A percentile compares a stretch with the other conserved stretches of the same genome.
Conservation (phyloP, 108 stramenopile genomes). For the Pelagomonas calceolata region DNA sequence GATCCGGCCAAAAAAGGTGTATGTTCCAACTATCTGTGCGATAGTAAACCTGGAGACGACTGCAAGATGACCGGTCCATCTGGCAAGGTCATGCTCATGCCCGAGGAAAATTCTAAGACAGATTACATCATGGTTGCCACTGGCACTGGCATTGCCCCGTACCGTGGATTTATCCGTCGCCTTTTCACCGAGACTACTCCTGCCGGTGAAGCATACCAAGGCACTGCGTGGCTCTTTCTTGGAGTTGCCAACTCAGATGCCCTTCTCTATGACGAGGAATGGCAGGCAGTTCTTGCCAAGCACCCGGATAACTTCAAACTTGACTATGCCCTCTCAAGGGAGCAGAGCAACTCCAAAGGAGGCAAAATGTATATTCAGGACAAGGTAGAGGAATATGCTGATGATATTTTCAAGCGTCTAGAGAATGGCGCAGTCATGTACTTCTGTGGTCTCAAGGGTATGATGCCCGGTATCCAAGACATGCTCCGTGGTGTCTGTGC, state of each 20-base stretch:
- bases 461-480: slow-evolving; percentile 93
- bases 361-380: slow-evolving; percentile 99
- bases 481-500: slow-evolving; percentile 76
- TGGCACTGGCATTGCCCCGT: slow-evolving; percentile 94
- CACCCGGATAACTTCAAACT: slow-evolving; percentile 80
- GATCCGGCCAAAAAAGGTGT: slow-evolving; percentile 96
- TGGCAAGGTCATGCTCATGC: slow-evolving; percentile 97
- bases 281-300: slow-evolving; percentile 70
- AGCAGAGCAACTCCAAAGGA: slow-evolving; percentile 80
- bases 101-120: slow-evolving; percentile 79
- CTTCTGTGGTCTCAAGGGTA: slow-evolving; percentile 94
- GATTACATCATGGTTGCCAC: slow-evolving; percentile 98
- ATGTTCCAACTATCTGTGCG: slow-evolving; percentile 96
- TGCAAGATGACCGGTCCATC: slow-evolving; percentile 83
- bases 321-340: slow-evolving; percentile 87
- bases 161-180: slow-evolving; percentile 88
- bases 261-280: slow-evolving; percentile 91
- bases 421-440: slow-evolving; percentile 85
- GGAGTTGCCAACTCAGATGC: slow-evolving; percentile 92
- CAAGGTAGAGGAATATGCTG: slow-evolving; percentile 92
- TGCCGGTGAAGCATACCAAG: slow-evolving; percentile 76
- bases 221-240: slow-evolving; percentile 91
- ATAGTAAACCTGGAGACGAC: slow-evolving; percentile 76
- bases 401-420: slow-evolving; percentile 81
- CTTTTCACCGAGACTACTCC: slow-evolving; percentile 89